These are phyloP conservation scores for Aspergillus pseudoterreus DNA, from an alignment of 2,329 filamentous ascomycete genomes.

Conservation along the genomic window DNA sequence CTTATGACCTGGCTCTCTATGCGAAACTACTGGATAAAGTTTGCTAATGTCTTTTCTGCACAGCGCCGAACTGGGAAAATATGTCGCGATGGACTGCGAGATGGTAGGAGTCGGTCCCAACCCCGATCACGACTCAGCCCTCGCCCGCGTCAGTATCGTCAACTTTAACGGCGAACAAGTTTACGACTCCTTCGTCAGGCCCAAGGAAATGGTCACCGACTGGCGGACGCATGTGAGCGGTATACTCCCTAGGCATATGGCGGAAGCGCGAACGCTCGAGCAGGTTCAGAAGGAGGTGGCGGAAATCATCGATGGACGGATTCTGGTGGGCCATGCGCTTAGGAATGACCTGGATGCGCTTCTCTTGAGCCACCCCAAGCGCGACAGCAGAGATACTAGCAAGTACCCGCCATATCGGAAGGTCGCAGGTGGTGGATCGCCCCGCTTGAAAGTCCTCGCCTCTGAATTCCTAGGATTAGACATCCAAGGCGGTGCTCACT, in stretches of 20 bases:
- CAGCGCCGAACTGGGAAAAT: constrained; percentile 74
- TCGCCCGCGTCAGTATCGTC: constrained; percentile 84
- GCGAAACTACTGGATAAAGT: not conserved
- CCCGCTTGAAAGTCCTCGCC: constrained; percentile 55
- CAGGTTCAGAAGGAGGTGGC: constrained; percentile 72
- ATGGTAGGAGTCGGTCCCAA: constrained; percentile 80
- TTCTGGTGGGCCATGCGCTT: constrained; percentile 81
- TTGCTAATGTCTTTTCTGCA: not conserved
- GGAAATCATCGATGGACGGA: constrained; percentile 63
- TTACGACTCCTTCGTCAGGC: constrained; percentile 88
- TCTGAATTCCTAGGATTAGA: constrained; percentile 55
- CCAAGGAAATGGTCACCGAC: constrained; percentile 75
- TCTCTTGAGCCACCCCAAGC: constrained; percentile 71
- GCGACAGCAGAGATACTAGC: constrained; percentile 80
- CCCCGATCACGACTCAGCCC: constrained; percentile 65
- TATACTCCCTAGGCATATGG: constrained; percentile 70
- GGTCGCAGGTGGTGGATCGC: constrained; percentile 45
- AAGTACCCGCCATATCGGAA: constrained; percentile 71
- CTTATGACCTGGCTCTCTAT: constrained; percentile 11
- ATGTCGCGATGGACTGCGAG: constrained; percentile 91
- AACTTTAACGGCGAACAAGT: constrained; percentile 91
- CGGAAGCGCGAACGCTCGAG: constrained; percentile 65
- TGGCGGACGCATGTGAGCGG: constrained; percentile 88
- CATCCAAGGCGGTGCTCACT: constrained; percentile 60
- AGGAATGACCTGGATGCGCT: constrained; percentile 73